Conservation (phyloP, 306 rosid species). For the Dalbergia cochinchinensis region DNA sequence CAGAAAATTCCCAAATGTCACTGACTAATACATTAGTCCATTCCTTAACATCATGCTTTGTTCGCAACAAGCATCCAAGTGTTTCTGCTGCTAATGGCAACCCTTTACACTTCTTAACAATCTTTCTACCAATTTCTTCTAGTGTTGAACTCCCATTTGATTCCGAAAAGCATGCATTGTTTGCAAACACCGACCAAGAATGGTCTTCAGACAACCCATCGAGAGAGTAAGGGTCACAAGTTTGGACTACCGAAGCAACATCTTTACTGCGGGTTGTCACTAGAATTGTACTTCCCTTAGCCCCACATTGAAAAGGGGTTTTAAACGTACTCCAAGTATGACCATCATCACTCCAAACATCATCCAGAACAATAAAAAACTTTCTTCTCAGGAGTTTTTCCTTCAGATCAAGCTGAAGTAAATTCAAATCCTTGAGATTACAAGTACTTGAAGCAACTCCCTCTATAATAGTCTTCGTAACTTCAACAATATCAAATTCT, state of each 20-base stretch:
- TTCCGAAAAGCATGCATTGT: background rate
- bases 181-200: background rate
- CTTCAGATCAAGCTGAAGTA: background rate
- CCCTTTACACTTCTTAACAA: constrained; percentile 44
- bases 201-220: background rate
- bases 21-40: constrained; percentile 12
- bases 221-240: background rate
- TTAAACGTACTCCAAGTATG: background rate
- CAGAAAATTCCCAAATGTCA: constrained; percentile 30
- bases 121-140: background rate
- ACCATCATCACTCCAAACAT: constrained; percentile 3
- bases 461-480: background rate
- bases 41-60: background rate
- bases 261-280: background rate
- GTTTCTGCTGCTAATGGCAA: constrained; percentile 51
- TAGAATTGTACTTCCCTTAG: background rate
- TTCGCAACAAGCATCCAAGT: constrained; percentile 43
- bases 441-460: background rate
- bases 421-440: background rate
- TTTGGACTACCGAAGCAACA: background rate
- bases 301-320: constrained; percentile 3
- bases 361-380: constrained; percentile 12
- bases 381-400: background rate
- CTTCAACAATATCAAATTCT: background rate
- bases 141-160: background rate